Evolutionary conservation across 2,329 filamentous ascomycete genomes (phyloP).

Genomic region (Penicillium sumatraense): DNA sequence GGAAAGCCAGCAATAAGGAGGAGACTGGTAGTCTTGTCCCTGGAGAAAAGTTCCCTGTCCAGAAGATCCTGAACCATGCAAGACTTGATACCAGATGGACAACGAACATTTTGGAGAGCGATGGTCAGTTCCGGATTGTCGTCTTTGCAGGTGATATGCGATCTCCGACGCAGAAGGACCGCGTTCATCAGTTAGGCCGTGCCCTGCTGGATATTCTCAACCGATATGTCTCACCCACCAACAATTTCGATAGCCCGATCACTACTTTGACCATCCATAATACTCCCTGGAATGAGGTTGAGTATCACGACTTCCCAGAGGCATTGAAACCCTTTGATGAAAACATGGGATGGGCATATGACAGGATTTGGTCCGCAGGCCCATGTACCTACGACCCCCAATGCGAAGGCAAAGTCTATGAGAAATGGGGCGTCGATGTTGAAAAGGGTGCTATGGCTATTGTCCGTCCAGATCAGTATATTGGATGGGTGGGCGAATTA

Average conservation of each 20-base stretch:
- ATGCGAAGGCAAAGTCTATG: constrained; percentile 35
- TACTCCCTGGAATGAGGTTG: not conserved
- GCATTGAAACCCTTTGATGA: not conserved
- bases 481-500: not conserved
- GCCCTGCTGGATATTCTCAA: constrained; percentile 50
- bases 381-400: constrained; percentile 1
- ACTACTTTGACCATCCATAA: not conserved
- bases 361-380: not conserved
- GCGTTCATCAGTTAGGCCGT: constrained; percentile 54
- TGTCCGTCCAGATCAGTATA: constrained; percentile 6
- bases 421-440: not conserved
- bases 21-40: constrained; percentile 3
- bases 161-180: constrained; percentile 46
- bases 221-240: constrained; percentile 42
- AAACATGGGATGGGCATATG: constrained; percentile 3
- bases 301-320: not conserved
- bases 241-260: constrained; percentile 23
- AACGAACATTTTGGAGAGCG: constrained; percentile 32
- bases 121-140: constrained; percentile 42
- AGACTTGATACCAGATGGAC: constrained; percentile 8
- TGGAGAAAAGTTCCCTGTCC: constrained; percentile 27
- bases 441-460: not conserved
- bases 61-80: constrained; percentile 24
- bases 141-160: constrained; percentile 67
- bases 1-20: not conserved